Evolutionary conservation across 257 asterid genomes (phyloP).

Genomic region (Haberlea rhodopensis): DNA sequence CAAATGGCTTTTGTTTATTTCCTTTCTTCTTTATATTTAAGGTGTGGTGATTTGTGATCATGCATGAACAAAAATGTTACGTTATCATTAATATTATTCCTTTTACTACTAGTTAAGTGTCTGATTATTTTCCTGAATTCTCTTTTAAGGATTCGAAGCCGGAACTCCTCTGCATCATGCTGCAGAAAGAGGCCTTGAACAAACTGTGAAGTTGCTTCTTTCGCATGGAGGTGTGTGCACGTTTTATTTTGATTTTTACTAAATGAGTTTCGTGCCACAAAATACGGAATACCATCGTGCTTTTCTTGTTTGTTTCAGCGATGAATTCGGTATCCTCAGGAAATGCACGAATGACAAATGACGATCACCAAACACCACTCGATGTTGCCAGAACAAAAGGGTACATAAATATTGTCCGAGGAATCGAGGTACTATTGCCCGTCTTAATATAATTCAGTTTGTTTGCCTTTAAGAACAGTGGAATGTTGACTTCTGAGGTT

Average conservation of each 20-base stretch:
- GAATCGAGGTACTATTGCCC: conserved; percentile 81
- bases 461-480: background rate
- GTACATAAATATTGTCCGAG: conserved; percentile 70
- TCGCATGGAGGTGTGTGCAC: conserved; percentile 76
- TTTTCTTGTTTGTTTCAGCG: conserved; percentile 3
- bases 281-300: too few species aligned
- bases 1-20: too few species aligned
- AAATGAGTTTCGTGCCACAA: too few species aligned
- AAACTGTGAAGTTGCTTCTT: conserved; percentile 83
- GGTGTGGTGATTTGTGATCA: background rate
- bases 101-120: too few species aligned
- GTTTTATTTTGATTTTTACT: background rate
- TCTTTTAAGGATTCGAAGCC: conserved; percentile 66
- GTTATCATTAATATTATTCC: background rate
- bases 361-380: conserved; percentile 87
- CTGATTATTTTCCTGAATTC: background rate
- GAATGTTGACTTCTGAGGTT: too few species aligned
- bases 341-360: conserved; percentile 81
- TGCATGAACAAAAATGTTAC: background rate
- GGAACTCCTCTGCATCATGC: conserved; percentile 99
- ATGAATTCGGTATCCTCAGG: conserved; percentile 45
- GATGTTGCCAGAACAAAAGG: conserved; percentile 92
- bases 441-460: background rate
- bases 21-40: background rate
- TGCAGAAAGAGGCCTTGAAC: conserved; percentile 91